Base-by-base conservation (phyloP, 208 protist species). In the Acanthamoeba castellanii region DNA sequence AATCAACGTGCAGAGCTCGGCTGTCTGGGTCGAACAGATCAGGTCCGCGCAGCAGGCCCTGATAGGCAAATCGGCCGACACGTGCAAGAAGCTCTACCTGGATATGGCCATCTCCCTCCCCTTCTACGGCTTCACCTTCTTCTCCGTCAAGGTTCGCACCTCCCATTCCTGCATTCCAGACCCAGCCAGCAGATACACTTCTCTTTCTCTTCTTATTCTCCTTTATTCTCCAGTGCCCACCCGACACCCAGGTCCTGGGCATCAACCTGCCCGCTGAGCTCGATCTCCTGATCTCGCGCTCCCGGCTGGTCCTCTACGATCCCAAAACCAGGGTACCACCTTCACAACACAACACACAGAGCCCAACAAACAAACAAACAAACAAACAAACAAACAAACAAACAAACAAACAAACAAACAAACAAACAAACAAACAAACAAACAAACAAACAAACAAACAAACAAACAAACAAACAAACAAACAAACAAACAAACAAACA, bases 41-140 rank as follows among this genome's bases (percentile, higher is more conserved):
- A 47, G 34, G 20, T 3, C 52, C 13, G 78, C 37, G 4, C 78
- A 87, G 42, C 47, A 59, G 42, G n/a, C n/a, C 5, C 37, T 87
- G 47, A 27, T 8, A 0, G 50, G 50, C 42, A 87, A 87, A 27
- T 61, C 47, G 8, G 34, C 22, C 7, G 42, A 47, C 1, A 42
- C 16, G n/a, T 87, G 78, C 50, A 59, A 87, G 34, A 87, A 87
- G 37, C 47, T 61, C 27, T 87, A 61, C 27, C 78, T 87, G 11
- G 78, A 50, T 8, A 59, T 59, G 47, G 78, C 78, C 34, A 50
- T 50, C 34, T n/a, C n/a, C 22, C 78, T 87, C 1, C 78, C 37
- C 37, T 87, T 47, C 25, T 87, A 87, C 27, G 78, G 78, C 78
- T 61, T 32, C 78, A 87, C 37, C 27, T 50, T 47, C 47, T 87